Evolutionary conservation across 1,284 basidiomycete genomes (phyloP), one percentile per base, ranked within the genome.

Genomic region (Malassezia equina): DNA sequence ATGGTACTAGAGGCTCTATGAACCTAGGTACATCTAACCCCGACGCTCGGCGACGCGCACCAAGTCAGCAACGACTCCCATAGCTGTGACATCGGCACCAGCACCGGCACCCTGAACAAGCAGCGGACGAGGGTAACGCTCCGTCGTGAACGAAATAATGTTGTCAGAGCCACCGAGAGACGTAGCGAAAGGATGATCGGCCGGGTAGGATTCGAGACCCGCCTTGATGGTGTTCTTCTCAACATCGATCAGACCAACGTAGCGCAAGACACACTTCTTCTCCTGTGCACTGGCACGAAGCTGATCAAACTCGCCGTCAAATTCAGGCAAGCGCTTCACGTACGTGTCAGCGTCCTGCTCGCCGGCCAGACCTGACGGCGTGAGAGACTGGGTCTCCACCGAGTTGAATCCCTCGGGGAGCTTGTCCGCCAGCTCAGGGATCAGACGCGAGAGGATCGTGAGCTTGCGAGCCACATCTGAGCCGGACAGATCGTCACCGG

Each of bases 401-500:
- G 86, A 86, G 27, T 79, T 77, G 77, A 85, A 93, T 19, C 86
- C 87, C 21, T 83, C 75, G 1, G 81, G 80, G 1, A 88, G 79
- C 5, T 56, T 53, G 15, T 60, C 39, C 6, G 62, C 57, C 5
- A 71, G 61, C 15, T 58, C 59, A 1, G 71, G 71, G 6, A 74
- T 58, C 4, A 72, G 52, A 4, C 93, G 85, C 0, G 89, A 86
- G 47, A 99, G 82, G 75, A 98, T 98, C 46, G 89, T 88, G 48
- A 99, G 83, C 75, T 99, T 99, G 47, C 93, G 84, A 1, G 91
- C 91, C 27, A 99, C 94, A 75, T 98, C 93, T 34, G 86, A 87
- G 4, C 94, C 94, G 54, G 88, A 90, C 25, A 98, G 82, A 74
- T 98, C 94, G 69, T 96, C 93, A 47, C 84, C 88, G 0, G 93